Evolutionary conservation across 140 eudicot genomes (phyloP).

Genomic region (Senecio squalidus): DNA sequence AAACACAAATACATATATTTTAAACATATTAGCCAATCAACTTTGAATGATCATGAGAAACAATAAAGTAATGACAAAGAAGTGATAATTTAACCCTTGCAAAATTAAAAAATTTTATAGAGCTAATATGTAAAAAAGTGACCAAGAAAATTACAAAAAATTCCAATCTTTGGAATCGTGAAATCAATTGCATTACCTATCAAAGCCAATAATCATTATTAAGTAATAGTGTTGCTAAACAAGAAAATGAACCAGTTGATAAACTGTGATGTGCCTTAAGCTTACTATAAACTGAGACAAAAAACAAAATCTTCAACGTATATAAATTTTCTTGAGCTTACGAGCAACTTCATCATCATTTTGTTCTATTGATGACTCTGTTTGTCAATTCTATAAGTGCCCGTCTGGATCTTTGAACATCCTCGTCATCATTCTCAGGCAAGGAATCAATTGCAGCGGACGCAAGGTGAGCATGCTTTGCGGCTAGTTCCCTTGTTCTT

Average conservation of each 20-base stretch:
- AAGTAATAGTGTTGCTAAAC: conserved; percentile 12
- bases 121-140: background rate
- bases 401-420: conserved; percentile 82
- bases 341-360: conserved; percentile 30
- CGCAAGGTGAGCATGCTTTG: conserved; percentile 84
- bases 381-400: conserved; percentile 88
- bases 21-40: too few species aligned
- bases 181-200: background rate
- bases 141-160: background rate
- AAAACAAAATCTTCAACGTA: conserved; percentile 10
- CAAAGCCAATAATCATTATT: conserved; percentile 19
- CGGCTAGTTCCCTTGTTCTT: conserved; percentile 83
- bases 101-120: too few species aligned
- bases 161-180: background rate
- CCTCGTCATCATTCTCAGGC: conserved; percentile 74
- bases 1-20: too few species aligned
- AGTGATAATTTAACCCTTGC: background rate
- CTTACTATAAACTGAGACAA: background rate
- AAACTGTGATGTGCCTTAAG: background rate
- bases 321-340: conserved; percentile 2
- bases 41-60: too few species aligned
- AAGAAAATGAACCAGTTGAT: background rate
- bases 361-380: conserved; percentile 80
- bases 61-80: too few species aligned
- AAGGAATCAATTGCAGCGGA: conserved; percentile 68